Evolutionary conservation across 805 yeast species (phyloP).

Genomic region (Debaryomyces maramus): DNA sequence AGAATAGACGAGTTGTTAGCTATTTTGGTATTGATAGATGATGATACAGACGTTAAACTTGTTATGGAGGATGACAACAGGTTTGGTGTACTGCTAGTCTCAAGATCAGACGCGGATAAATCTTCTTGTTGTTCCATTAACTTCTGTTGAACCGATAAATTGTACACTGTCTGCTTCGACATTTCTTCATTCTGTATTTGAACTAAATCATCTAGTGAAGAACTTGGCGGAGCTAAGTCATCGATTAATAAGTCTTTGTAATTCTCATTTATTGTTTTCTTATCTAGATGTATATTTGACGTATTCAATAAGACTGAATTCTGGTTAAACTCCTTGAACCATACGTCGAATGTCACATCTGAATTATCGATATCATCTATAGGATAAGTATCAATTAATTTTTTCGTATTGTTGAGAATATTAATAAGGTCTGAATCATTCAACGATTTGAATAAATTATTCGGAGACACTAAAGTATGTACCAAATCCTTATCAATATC

Average conservation of each 20-base stretch:
- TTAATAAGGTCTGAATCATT: conserved; percentile 27
- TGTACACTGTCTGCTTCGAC: conserved; percentile 24
- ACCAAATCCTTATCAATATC: conserved; percentile 33
- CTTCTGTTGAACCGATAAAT: conserved; percentile 22
- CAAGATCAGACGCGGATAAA: conserved; percentile 20
- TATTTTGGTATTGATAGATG: conserved; percentile 27
- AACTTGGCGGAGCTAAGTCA: neutral
- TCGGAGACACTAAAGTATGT: conserved; percentile 37
- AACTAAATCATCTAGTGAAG: conserved; percentile 15
- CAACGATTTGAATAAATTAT: conserved; percentile 25
- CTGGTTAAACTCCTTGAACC: conserved; percentile 36
- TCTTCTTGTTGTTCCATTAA: conserved; percentile 25
- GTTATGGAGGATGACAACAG: conserved; percentile 37
- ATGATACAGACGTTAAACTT: conserved; percentile 30
- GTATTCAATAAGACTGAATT: conserved; percentile 37
- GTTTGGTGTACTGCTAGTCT: conserved; percentile 14
- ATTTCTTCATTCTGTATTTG: conserved; percentile 35
- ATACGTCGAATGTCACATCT: conserved; percentile 24
- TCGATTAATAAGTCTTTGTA: conserved; percentile 6
- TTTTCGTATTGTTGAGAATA: conserved; percentile 27
- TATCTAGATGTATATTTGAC: conserved; percentile 18
- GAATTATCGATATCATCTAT: conserved; percentile 20
- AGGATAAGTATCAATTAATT: conserved; percentile 25
- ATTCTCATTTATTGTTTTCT: conserved; percentile 6
- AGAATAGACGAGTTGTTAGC: conserved; percentile 28